Evolutionary conservation across 129 eudicot genomes (phyloP).

Genomic region (Arctium lappa): DNA sequence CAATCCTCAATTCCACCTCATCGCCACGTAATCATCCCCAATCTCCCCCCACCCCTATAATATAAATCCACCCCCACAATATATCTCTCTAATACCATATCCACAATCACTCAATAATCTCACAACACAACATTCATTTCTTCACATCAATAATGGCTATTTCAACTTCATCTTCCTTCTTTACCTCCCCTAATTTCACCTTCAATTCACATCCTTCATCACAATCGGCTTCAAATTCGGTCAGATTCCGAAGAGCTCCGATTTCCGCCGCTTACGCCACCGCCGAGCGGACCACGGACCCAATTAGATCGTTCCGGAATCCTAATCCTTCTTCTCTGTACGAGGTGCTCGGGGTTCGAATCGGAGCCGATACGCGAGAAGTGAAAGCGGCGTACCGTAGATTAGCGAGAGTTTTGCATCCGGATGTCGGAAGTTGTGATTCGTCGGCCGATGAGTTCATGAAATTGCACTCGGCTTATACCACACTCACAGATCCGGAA

Average conservation of each 20-base stretch:
- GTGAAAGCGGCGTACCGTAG: slow-evolving; percentile 68
- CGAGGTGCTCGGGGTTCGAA: slow-evolving; percentile 55
- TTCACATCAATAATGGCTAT: slow-evolving; percentile 11
- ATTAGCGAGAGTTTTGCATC: slow-evolving; percentile 66
- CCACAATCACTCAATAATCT: not conserved
- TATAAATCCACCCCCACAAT: not conserved
- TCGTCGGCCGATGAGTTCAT: slow-evolving; percentile 56
- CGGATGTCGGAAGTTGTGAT: slow-evolving; percentile 43
- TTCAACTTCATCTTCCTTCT: slow-evolving; percentile 12
- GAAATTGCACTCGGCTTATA: slow-evolving; percentile 61
- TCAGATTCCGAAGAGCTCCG: slow-evolving; percentile 13
- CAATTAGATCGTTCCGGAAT: not conserved
- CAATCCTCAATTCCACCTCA: not conserved
- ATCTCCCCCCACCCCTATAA: not conserved
- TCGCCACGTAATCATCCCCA: slow-evolving; percentile 1
- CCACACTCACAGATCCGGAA: slow-evolving; percentile 60
- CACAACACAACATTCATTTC: not conserved
- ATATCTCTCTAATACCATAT: not conserved
- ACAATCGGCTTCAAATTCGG: not conserved
- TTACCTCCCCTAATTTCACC: slow-evolving; percentile 19
- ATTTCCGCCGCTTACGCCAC: slow-evolving; percentile 41
- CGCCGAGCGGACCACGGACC: slow-evolving; percentile 15
- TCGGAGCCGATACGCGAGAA: slow-evolving; percentile 56
- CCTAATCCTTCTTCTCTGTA: slow-evolving; percentile 36
- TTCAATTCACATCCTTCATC: not conserved